Conservation (phyloP, 176 grass and related monocot species). For the Saccharum spontaneum region DNA sequence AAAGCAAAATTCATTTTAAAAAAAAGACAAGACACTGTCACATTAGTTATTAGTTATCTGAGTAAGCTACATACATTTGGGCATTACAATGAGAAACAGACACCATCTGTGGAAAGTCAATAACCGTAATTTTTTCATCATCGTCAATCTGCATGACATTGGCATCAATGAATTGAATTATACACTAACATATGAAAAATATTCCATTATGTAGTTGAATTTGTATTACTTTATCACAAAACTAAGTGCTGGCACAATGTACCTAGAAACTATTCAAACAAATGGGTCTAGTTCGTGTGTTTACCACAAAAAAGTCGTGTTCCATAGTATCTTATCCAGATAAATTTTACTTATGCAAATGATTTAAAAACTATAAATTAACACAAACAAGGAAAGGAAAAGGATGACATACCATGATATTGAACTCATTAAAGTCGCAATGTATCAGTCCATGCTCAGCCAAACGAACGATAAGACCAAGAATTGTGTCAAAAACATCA, state of each 20-base stretch:
- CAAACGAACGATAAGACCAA: conserved; percentile 79
- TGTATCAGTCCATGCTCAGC: conserved; percentile 97
- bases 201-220: background rate
- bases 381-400: background rate
- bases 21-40: background rate
- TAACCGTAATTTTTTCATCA: conserved; percentile 82
- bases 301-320: background rate
- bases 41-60: background rate
- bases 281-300: background rate
- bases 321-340: background rate
- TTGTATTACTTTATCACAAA: background rate
- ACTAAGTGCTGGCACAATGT: background rate
- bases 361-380: background rate
- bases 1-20: conserved; percentile 10
- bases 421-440: conserved; percentile 99
- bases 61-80: conserved; percentile 64
- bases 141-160: conserved; percentile 67
- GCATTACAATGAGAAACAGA: conserved; percentile 95
- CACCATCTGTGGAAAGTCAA: conserved; percentile 98
- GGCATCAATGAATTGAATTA: conserved; percentile 12
- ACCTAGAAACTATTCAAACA: background rate
- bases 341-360: background rate
- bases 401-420: conserved; percentile 75
- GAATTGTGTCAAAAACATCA: conserved; percentile 80
- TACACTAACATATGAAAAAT: background rate